Conservation (phyloP, 805 yeast species). For the Komagataella phaffii region DNA sequence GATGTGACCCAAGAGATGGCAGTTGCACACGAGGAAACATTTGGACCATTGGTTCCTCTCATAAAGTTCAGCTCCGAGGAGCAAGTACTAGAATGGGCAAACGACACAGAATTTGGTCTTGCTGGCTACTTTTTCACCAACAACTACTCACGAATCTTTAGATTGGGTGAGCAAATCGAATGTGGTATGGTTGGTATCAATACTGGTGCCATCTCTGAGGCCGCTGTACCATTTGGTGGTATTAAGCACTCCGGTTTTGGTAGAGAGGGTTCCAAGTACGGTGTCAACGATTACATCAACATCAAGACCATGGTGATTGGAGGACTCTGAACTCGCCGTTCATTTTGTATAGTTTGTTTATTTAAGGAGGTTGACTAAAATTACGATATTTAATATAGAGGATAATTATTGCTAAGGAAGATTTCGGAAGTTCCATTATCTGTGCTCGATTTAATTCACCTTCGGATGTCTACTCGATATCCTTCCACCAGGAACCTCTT, state of each 20-base stretch:
- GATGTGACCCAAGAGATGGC: constrained; percentile 43
- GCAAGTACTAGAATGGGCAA: constrained; percentile 50
- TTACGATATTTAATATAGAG: background rate
- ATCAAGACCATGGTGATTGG: constrained; percentile 54
- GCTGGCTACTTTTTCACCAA: constrained; percentile 65
- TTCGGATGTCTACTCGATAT: background rate
- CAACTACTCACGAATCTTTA: constrained; percentile 38
- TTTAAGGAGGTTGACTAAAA: background rate
- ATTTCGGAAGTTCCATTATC: background rate
- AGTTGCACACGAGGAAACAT: constrained; percentile 59
- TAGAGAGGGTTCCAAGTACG: constrained; percentile 67
- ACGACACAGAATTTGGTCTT: constrained; percentile 57
- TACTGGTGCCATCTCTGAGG: constrained; percentile 58
- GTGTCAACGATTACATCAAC: constrained; percentile 59
- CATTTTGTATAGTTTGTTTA: background rate
- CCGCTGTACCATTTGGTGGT: constrained; percentile 69
- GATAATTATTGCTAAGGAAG: background rate
- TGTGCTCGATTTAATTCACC: background rate
- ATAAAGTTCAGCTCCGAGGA: constrained; percentile 51
- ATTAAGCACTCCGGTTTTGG: constrained; percentile 71
- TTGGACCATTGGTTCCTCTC: constrained; percentile 70
- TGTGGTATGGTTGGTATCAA: constrained; percentile 78
- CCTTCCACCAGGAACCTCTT: background rate
- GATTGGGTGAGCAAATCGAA: constrained; percentile 54
- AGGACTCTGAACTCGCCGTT: background rate